Base-by-base conservation (phyloP, 2,329 filamentous ascomycete genomes). In the Fusarium annulatum region DNA sequence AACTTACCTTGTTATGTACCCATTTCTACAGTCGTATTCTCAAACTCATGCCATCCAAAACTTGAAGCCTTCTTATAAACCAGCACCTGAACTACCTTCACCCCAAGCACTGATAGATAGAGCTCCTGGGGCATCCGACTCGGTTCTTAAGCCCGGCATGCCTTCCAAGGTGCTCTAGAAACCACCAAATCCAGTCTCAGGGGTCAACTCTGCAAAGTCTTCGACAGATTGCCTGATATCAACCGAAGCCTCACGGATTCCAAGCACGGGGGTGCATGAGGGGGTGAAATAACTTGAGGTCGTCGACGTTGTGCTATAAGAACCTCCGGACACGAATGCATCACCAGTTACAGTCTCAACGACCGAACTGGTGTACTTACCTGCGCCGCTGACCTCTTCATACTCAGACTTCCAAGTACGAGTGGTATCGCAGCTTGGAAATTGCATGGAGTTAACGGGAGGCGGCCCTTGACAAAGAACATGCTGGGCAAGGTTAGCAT, bases 11-110 rank as follows among this genome's bases (percentile, higher is more conserved):
- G 10, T 58, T 21, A 11, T 34, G 18, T 18, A 36, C 11, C n/a
- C 7, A 28, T 33, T 28, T 23, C 49, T n/a, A n/a, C 23, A 10
- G 3, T 38, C 38, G 9, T 34, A 16, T 26, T n/a, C 18, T 14
- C 19, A 18, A 33, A 23, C 11, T 19, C 21, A 19, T 15, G 26
- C 26, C 21, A 28, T n/a, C 23, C 10, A 12, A 55, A 12, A 16
- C 23, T 14, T 16, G 5, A 39, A n/a, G 19, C 16, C 26, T 14
- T n/a, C 14, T 3, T 41, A n/a, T 16, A 41, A 28, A 16, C 14
- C 28, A 52, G 16, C 6, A 15, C 9, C 16, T 6, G 5, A 23
- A 19, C 5, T 34, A 4, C 5, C 0, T 7, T 14, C 30, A 14
- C 23, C 4, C 12, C n/a, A 26, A 18, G 8, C 6, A 26, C 16